Conservation (phyloP, 1,284 basidiomycete species). For the Sparassis latifolia region DNA sequence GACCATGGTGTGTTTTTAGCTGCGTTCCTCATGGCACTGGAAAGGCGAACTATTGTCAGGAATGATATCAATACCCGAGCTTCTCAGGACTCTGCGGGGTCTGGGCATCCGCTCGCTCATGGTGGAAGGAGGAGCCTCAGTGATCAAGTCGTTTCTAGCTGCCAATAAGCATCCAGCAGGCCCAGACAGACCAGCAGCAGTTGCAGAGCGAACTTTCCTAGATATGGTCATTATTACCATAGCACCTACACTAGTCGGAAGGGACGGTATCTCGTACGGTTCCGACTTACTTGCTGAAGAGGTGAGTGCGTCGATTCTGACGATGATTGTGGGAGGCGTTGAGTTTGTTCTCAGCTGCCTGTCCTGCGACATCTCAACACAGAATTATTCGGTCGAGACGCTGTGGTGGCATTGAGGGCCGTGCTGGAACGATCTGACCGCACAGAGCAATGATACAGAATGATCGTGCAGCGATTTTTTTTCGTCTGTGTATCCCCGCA, state of each 20-base stretch:
- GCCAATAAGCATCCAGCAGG: conserved; percentile 6
- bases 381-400: conserved; percentile 23
- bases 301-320: conserved; percentile 8
- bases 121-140: conserved; percentile 89
- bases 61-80: conserved; percentile 38
- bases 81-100: conserved; percentile 47
- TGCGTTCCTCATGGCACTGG: conserved; percentile 1
- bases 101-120: conserved; percentile 73
- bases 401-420: conserved; percentile 18
- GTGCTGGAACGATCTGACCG: too few relatives aligned
- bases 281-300: conserved; percentile 12
- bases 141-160: conserved; percentile 75
- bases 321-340: conserved; percentile 1
- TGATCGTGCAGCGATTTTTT: too few relatives aligned
- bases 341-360: conserved; percentile 15
- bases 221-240: conserved; percentile 79
- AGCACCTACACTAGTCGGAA: conserved; percentile 76
- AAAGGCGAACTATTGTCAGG: conserved; percentile 24
- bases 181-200: too few relatives aligned
- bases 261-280: conserved; percentile 59
- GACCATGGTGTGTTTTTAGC: conserved; percentile 7
- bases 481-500: too few relatives aligned
- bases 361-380: conserved; percentile 24
- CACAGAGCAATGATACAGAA: too few relatives aligned
- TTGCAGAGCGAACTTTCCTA: conserved; percentile 25